phyloP scores from a whole-genome alignment of 2,329 filamentous ascomycete species.

The Fusarium zealandicum region DNA sequence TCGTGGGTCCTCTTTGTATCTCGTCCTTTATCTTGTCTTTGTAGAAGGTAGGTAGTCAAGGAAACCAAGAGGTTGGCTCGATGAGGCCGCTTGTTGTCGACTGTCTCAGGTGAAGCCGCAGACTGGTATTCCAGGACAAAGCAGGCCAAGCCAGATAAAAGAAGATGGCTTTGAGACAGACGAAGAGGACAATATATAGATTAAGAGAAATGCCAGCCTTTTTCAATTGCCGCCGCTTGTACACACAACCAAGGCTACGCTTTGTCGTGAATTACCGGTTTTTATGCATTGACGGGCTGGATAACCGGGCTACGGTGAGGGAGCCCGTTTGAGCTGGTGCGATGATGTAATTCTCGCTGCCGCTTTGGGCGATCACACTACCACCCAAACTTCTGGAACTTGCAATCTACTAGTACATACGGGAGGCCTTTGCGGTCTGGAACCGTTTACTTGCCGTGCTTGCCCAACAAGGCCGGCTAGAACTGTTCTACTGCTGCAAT shows the following conservation, averaged over 20 bases:
- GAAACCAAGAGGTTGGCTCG: slow-evolving; percentile 18
- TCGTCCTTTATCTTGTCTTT: too few species aligned
- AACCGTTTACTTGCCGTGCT: background rate
- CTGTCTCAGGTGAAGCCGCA: slow-evolving; percentile 38
- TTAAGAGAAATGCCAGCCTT: slow-evolving; percentile 6
- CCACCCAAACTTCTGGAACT: slow-evolving; percentile 20
- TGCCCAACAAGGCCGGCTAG: slow-evolving; percentile 22
- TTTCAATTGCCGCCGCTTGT: slow-evolving; percentile 5
- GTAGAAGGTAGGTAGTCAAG: background rate
- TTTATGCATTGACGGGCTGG: slow-evolving; percentile 21
- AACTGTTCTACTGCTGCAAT: slow-evolving; percentile 12
- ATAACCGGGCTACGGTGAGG: slow-evolving; percentile 20
- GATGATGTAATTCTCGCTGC: slow-evolving; percentile 40
- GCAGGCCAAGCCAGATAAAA: slow-evolving; percentile 16
- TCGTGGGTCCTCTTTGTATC: slow-evolving; percentile 4
- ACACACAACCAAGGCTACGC: slow-evolving; percentile 8
- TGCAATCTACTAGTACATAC: slow-evolving; percentile 25
- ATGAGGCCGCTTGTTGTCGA: slow-evolving; percentile 19
- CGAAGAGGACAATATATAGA: background rate
- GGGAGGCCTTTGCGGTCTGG: slow-evolving; percentile 1
- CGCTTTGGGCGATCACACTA: background rate
- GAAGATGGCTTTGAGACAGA: slow-evolving; percentile 6
- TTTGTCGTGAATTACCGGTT: slow-evolving; percentile 31
- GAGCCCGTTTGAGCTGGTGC: slow-evolving; percentile 22
- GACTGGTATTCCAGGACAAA: slow-evolving; percentile 21